These are phyloP conservation scores for Chenopodium suecicum DNA, from an alignment of 148 eudicot genomes.

Conservation along the genomic window DNA sequence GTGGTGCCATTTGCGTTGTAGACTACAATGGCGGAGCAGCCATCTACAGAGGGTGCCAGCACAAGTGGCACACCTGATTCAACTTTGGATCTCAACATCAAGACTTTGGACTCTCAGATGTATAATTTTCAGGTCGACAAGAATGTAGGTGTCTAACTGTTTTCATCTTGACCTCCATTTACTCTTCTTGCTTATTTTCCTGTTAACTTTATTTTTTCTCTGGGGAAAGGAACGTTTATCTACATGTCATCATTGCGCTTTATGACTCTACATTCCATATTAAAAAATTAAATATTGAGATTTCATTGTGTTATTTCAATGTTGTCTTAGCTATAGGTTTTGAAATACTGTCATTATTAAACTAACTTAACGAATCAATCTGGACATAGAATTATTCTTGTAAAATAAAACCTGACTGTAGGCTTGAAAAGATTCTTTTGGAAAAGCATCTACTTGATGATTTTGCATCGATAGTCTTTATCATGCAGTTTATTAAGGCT, in stretches of 20 bases:
- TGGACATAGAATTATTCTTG: not conserved
- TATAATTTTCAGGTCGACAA: constrained; percentile 59
- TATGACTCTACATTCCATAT: not conserved
- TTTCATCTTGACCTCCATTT: not conserved
- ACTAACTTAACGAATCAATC: not conserved
- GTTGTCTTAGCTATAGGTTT: not conserved
- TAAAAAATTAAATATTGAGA: not conserved
- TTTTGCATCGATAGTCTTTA: not conserved
- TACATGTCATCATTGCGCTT: not conserved
- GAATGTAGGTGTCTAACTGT: constrained; percentile 39
- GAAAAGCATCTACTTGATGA: not conserved
- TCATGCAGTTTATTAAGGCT: not conserved
- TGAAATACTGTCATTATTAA: not conserved
- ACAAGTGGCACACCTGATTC: constrained; percentile 50
- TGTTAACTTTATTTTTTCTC: too few relatives aligned
- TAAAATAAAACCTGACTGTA: not conserved
- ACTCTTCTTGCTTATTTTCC: not conserved
- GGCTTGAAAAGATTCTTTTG: not conserved
- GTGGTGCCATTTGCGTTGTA: not conserved
- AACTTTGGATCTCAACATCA: constrained; percentile 67
- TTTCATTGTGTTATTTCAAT: not conserved
- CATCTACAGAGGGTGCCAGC: constrained; percentile 52
- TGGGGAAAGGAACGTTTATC: not conserved
- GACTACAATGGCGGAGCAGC: constrained; percentile 50
- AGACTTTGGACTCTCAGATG: constrained; percentile 75